Evolutionary conservation across 148 eudicot species (phyloP), one percentile per base, ranked within the genome.

Genomic region (Diospyros lotus): DNA sequence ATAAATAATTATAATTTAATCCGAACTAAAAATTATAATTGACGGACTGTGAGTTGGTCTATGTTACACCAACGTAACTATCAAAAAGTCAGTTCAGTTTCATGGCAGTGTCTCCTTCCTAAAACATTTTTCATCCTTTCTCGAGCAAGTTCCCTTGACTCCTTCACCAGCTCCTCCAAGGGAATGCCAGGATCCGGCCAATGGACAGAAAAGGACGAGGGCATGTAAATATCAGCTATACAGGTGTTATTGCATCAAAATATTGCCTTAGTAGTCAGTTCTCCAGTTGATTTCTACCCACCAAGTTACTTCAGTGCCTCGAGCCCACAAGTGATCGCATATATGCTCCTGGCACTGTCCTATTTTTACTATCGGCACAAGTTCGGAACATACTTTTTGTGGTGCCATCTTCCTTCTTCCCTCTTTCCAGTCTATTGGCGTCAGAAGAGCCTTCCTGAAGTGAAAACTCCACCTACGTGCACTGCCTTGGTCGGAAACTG

Each of bases 401-500:
- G 39, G 42, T 9, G 58, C 40, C 71, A 13, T 68, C 68, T 55
- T 54, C 9, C 41, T 28, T 28, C 58, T 46, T 55, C 8, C 15
- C 48, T 45, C 56, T 4, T 43, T 45, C 58, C n/a, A 55, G 46
- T 64, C 56, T 15, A 39, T 17, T 69, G 39, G 39, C 51, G 56
- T 11, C 43, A 54, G 45, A 69, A 18, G 18, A 41, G 52, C 71
- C 70, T 65, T 39, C 48, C 9, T 44, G 58, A 51, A 68, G 39
- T 28, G 28, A 28, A 61, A 38, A 9, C 9, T 10, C 53, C 2
- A 50, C 28, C 73, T 82, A 80, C 68, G 75, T 75, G 79, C 89
- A 84, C 73, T 84, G 87, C 56, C 64, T 74, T 4, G 83, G 79
- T 58, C 76, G 76, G 73, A 86, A 84, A 50, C 76, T 82, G 6